Base-by-base conservation (phyloP, 495 filamentous ascomycete species). In the Daldinia concentrica region DNA sequence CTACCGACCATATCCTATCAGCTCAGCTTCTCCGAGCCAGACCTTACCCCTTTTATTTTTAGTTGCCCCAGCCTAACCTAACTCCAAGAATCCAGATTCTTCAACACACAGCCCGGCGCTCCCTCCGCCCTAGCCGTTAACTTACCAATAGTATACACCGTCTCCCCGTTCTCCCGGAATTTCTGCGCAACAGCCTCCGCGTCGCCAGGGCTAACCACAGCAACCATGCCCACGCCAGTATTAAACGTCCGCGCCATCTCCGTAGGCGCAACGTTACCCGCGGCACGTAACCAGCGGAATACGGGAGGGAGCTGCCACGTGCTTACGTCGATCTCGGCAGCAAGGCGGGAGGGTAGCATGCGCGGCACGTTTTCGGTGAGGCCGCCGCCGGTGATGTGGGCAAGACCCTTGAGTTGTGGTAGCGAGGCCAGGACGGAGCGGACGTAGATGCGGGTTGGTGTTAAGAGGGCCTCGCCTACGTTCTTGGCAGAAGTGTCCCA, bases 191-290 rank as follows among this genome's bases (percentile, higher is more conserved):
- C 86, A 55, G 81, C 81, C 30, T 88, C 84, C 0, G 74, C 87
- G 57, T 89, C 82, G 48, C 76, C 87, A 68, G 81, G 79, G 19
- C 83, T 84, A 0, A 97, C 93, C 7, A 92, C 93, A 7, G 95
- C 77, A 4, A 98, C 91, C 92, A 98, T 97, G 54, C 95, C 95
- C 24, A 99, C 78, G 59, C 95, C 95, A 24, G 88, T 92, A 82
- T 99, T 99, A 85, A 96, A 98, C n/a, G 92, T 92, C 63, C 93
- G 85, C 34, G 88, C 91, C 85, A 98, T 92, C 85, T 99, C 96
- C 11, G 77, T 57, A 0, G 90, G 82, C 43, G 83, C 84, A 12
- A 99, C 84, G 64, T 89, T 89, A n/a, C 93, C 95, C 26, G 85
- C 85, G 76, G 84, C 76, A 79, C 93, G 92, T 58, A 99, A 84